These are phyloP conservation scores for Tuber microsphaerosporum DNA, from an alignment of 495 filamentous ascomycete genomes.

Conservation along the genomic window DNA sequence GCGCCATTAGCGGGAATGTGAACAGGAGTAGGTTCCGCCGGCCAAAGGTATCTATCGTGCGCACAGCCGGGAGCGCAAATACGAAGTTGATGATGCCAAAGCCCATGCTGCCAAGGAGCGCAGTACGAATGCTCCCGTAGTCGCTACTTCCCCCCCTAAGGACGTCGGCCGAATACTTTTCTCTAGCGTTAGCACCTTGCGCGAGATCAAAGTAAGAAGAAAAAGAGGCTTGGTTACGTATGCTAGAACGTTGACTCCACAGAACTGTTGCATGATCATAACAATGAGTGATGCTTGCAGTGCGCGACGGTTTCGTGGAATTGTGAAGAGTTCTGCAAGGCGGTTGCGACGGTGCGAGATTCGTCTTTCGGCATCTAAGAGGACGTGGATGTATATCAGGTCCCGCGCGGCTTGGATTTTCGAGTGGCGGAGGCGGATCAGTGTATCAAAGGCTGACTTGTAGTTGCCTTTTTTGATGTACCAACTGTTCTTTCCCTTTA, in stretches of 20 bases:
- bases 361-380: slow-evolving; percentile 59
- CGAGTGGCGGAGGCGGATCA: slow-evolving; percentile 56
- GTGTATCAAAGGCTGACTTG: slow-evolving; percentile 57
- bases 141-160: slow-evolving; percentile 50
- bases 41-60: slow-evolving; percentile 61
- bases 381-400: slow-evolving; percentile 67
- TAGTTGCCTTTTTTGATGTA: slow-evolving; percentile 64
- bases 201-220: slow-evolving; percentile 48
- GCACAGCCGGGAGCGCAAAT: slow-evolving; percentile 60
- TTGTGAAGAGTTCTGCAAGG: slow-evolving; percentile 59
- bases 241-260: slow-evolving; percentile 54
- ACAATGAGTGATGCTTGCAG: slow-evolving; percentile 64
- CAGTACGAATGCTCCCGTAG: not conserved
- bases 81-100: slow-evolving; percentile 61
- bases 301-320: slow-evolving; percentile 71
- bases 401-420: slow-evolving; percentile 77
- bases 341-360: slow-evolving; percentile 52
- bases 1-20: slow-evolving; percentile 58
- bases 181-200: slow-evolving; percentile 44
- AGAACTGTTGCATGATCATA: slow-evolving; percentile 66
- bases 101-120: slow-evolving; percentile 54
- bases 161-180: slow-evolving; percentile 51
- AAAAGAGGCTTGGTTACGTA: slow-evolving; percentile 51
- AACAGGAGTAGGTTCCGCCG: slow-evolving; percentile 57
- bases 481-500: slow-evolving; percentile 53